Evolutionary conservation across 1,139 yeast species (phyloP).

Genomic region (Lodderomyces orthopsilosis): DNA sequence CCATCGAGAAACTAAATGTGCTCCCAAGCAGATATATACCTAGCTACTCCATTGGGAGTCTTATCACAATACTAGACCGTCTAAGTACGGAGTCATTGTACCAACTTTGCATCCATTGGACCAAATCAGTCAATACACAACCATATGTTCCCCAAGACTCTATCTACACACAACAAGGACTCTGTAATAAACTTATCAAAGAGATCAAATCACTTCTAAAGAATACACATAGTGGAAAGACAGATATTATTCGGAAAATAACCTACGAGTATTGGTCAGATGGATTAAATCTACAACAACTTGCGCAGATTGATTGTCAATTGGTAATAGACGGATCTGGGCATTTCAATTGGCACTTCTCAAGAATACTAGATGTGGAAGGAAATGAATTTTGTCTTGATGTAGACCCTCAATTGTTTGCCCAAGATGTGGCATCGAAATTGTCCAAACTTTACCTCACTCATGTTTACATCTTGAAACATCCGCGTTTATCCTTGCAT

Average conservation of each 20-base stretch:
- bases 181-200: slow-evolving; percentile 22
- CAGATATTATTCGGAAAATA: slow-evolving; percentile 48
- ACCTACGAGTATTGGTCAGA: slow-evolving; percentile 56
- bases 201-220: slow-evolving; percentile 18
- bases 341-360: slow-evolving; percentile 54
- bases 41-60: slow-evolving; percentile 23
- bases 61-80: slow-evolving; percentile 24
- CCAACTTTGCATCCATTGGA: slow-evolving; percentile 37
- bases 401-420: slow-evolving; percentile 45
- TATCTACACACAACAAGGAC: slow-evolving; percentile 22
- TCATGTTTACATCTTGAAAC: slow-evolving; percentile 66
- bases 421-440: slow-evolving; percentile 45
- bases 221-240: slow-evolving; percentile 29
- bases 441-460: slow-evolving; percentile 50
- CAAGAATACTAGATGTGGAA: slow-evolving; percentile 46
- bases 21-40: slow-evolving; percentile 44
- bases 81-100: slow-evolving; percentile 35
- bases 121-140: slow-evolving; percentile 35
- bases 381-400: slow-evolving; percentile 14
- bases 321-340: slow-evolving; percentile 56
- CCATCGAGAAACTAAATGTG: slow-evolving; percentile 12
- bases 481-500: slow-evolving; percentile 59
- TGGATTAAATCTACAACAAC: slow-evolving; percentile 66
- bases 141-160: slow-evolving; percentile 22
- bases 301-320: slow-evolving; percentile 72